Evolutionary conservation across 345 rosid species (phyloP).

Genomic region (Populus alba): DNA sequence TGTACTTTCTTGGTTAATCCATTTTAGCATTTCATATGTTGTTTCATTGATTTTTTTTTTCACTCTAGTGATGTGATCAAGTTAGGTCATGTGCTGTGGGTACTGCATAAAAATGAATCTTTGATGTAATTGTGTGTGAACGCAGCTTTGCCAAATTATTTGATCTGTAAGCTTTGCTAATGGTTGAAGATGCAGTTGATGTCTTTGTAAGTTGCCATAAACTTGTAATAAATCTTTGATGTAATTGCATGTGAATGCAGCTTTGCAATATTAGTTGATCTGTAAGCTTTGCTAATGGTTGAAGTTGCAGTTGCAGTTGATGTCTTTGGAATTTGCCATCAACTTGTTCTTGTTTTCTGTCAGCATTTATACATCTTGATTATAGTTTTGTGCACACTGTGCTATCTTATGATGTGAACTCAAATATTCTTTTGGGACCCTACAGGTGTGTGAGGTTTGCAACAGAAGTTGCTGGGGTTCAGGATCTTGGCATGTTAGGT

Average conservation of each 20-base stretch:
- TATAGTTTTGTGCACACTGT: background rate
- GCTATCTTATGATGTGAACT: slow-evolving; percentile 7
- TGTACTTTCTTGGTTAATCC: background rate
- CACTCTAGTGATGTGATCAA: background rate
- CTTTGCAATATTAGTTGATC: background rate
- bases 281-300: background rate
- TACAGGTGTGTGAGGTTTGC: slow-evolving; percentile 98
- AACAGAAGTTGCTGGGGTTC: slow-evolving; percentile 91
- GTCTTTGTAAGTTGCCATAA: background rate
- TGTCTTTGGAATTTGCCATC: background rate
- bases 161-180: background rate
- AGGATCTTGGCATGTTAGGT: slow-evolving; percentile 98
- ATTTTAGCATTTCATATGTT: background rate
- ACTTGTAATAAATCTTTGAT: background rate
- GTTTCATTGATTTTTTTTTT: background rate
- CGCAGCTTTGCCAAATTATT: background rate
- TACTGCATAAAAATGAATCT: background rate
- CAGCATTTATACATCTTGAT: background rate
- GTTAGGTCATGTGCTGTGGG: background rate
- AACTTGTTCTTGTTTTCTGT: background rate
- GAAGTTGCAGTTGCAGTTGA: background rate
- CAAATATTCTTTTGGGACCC: background rate
- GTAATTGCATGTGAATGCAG: background rate
- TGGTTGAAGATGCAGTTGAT: background rate
- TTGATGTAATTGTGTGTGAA: background rate